Evolutionary conservation across 139 green algal species (phyloP), one percentile per base, ranked within the genome.

Genomic region (Haematococcus sp.): DNA sequence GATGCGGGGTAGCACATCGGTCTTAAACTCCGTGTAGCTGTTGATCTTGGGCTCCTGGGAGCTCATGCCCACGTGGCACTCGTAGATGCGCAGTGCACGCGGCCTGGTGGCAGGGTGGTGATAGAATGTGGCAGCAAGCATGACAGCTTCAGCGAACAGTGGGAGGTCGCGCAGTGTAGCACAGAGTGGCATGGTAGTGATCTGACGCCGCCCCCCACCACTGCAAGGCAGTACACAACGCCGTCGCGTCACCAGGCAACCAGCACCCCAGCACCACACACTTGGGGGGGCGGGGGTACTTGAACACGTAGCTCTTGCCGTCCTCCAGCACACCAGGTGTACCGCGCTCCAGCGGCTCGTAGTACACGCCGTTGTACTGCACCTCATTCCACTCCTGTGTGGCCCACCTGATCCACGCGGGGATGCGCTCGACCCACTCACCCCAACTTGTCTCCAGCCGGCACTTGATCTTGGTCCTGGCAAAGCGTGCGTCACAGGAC

Each of bases 11-110:
- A 99, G 83, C 83, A 98, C 89, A 33, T 97, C 86, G 32, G 87
- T 76, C 40, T 77, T 80, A 87, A 99, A 99, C 79, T 98, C 95
- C 5, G 87, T 30, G 87, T 99, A 99, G 71, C 78, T 90, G 88
- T 97, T 98, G 33, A 98, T 80, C 73, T 90, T 86, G 20, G 82
- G 79, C 82, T 89, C 73, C 68, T 76, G 23, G 74, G 78, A 91
- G 70, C 76, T 91, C 95, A 99, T 99, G 77, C 95, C 95, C 33
- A 99, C 93, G 83, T 99, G 95, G 81, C 91, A 96, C 88, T 99
- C 95, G 78, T 99, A 99, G 83, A 99, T 98, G 75, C 95, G 88
- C 77, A 99, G 85, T 4, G 86, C 69, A 25, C 83, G 75, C 0
- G 95, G 95, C 63, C 86, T 92, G 78, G 28, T 52, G 20, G 34